These are phyloP conservation scores for Tuber indicum DNA, from an alignment of 495 filamentous ascomycete species.

Conservation along the genomic window DNA sequence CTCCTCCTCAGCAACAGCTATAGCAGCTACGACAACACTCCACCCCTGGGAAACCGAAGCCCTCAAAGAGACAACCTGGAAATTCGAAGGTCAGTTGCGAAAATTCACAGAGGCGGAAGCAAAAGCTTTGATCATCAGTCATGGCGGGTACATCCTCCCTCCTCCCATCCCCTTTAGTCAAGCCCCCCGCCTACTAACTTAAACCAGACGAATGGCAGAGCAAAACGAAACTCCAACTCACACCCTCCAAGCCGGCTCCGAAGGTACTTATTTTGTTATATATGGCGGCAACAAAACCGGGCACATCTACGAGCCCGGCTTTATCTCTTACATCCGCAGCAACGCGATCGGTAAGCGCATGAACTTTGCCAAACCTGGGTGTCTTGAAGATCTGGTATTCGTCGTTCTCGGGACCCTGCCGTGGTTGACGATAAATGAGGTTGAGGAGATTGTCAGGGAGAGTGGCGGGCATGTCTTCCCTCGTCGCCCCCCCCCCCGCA, in stretches of 20 bases:
- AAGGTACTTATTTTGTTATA: background rate
- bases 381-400: background rate
- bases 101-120: slow-evolving; percentile 2
- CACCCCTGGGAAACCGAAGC: slow-evolving; percentile 1
- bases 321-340: background rate
- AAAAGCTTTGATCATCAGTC: background rate
- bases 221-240: background rate
- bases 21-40: background rate
- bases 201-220: slow-evolving; percentile 1
- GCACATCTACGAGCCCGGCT: background rate
- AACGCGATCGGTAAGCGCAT: background rate
- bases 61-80: background rate
- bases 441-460: background rate
- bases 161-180: background rate
- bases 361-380: background rate
- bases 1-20: background rate
- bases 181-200: background rate
- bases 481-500: background rate
- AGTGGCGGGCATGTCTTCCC: background rate
- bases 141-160: background rate
- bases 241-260: background rate
- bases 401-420: background rate
- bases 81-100: background rate
- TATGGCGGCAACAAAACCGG: background rate
- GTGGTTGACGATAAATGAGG: background rate